Conservation (phyloP, 352 stramenopile species). For the Blastocystis sp. region DNA sequence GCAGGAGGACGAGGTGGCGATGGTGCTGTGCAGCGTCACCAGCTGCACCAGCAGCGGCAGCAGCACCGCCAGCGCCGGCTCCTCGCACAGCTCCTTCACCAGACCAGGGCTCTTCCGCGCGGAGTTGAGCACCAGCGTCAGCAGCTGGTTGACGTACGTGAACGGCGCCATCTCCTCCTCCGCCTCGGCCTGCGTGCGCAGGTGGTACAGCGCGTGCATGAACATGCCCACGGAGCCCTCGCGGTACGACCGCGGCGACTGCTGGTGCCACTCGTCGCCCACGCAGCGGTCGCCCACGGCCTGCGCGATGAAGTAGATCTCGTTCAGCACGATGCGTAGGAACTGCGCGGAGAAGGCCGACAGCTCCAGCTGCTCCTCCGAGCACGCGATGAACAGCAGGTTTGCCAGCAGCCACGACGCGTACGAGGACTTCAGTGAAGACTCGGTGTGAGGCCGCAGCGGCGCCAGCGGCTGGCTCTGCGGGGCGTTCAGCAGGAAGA, state of each 20-base stretch:
- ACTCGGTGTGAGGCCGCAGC: not conserved
- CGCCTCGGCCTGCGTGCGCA: not conserved
- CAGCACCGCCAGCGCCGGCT: conserved; percentile 19
- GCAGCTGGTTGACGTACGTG: conserved; percentile 62
- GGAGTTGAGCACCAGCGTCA: conserved; percentile 18
- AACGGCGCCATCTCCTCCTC: conserved; percentile 43
- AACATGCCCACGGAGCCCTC: conserved; percentile 53
- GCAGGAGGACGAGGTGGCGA: conserved; percentile 7
- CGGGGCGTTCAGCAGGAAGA: not conserved
- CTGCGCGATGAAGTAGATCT: conserved; percentile 39
- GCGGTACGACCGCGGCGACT: conserved; percentile 26
- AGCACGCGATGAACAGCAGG: conserved; percentile 30
- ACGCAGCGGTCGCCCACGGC: conserved; percentile 37
- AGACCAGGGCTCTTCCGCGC: conserved; percentile 12
- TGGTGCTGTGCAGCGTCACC: conserved; percentile 17
- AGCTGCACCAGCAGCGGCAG: conserved; percentile 45
- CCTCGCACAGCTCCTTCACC: not conserved
- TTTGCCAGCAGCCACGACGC: conserved; percentile 20
- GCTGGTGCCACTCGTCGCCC: conserved; percentile 35
- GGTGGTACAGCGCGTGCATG: not conserved
- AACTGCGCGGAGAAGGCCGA: conserved; percentile 29
- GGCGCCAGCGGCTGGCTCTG: not conserved
- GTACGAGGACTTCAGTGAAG: conserved; percentile 20
- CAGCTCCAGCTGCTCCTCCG: conserved; percentile 45
- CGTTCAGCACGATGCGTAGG: conserved; percentile 21